Base-by-base conservation (phyloP, 495 filamentous ascomycete genomes). In the Hypomontagnella submonticulosa region DNA sequence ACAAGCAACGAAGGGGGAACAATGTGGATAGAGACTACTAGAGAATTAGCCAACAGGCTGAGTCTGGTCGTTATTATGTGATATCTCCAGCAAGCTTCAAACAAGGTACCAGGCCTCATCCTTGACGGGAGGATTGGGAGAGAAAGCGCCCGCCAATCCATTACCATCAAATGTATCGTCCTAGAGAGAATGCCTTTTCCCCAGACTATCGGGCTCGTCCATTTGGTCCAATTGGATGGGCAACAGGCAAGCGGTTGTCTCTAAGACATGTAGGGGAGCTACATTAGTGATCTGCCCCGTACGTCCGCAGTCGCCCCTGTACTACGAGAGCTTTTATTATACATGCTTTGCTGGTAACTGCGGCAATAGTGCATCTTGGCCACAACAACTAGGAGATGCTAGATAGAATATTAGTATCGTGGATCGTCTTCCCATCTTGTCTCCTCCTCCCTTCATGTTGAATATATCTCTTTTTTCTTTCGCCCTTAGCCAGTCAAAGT, bases 231-330 rank as follows among this genome's bases (percentile, higher is more conserved):
- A 69, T 68, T 68, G 59, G 66, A 41, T 27, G 50, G 36, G 44
- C 43, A 53, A 43, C 38, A 44, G 57, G 47, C 46, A 61, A 66
- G 51, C 56, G 51, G 53, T 66, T 57, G 50, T 54, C 57, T 57
- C 61, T 40, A 65, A 65, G 61, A 65, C 66, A 69, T 66, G 57
- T 50, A 64, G 61, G 61, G 59, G 61, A 60, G 65, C 70, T 69
- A 70, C 49, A 71, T 67, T 50, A 66, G 55, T 71, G 71, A 72
- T 72, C 70, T 72, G 63, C 66, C 63, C 58, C 56, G 62, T 72
- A 63, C 66, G 56, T 66, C 65, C 60, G 55, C 47, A 57, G 59
- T 56, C 40, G 58, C 59, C 63, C 66, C 56, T 72, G 71, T 73
- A 54, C 66, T 34, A 71, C 71, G 49, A 53, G 49, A 53, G 54